Percentiles rank a stretch among this genome's conserved stretches.
Evolutionary conservation across 768 basidiomycete species (phyloP).

Genomic region (Termitomyces eurrhizus): DNA sequence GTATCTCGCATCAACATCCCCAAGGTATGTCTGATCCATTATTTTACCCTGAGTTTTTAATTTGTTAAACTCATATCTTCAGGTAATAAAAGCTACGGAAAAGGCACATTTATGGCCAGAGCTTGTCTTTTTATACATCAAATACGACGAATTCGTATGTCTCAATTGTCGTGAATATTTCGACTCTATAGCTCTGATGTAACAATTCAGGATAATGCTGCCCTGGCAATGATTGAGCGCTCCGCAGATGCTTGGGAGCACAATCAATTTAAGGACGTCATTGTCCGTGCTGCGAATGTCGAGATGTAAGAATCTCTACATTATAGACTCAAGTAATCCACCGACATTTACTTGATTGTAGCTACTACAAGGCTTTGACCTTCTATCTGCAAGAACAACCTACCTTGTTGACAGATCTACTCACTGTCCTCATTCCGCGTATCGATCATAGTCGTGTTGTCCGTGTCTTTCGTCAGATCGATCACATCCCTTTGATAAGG

Average conservation of each 20-base stretch:
- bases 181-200: neutral
- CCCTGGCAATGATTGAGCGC: constrained; percentile 97
- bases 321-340: neutral
- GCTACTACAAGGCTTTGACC: constrained; percentile 92
- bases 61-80: neutral
- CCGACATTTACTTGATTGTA: constrained; percentile 24
- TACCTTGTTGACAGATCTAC: constrained; percentile 85
- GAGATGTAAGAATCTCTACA: constrained; percentile 67
- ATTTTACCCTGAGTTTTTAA: neutral
- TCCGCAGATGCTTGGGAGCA: constrained; percentile 99
- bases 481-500: constrained; percentile 94
- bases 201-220: constrained; percentile 79
- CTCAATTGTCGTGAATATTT: neutral
- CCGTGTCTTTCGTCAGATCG: constrained; percentile 90
- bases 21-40: constrained; percentile 46
- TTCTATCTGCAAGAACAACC: constrained; percentile 97
- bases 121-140: constrained; percentile 96
- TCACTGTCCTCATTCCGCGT: constrained; percentile 88
- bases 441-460: constrained; percentile 96
- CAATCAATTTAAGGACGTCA: constrained; percentile 98
- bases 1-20: constrained; percentile 97
- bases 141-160: constrained; percentile 91
- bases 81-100: constrained; percentile 94
- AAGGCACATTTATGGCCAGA: constrained; percentile 98
- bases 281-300: constrained; percentile 94